These are phyloP conservation scores for Tolypocladium inflatum DNA, from an alignment of 2,329 filamentous ascomycete genomes.

Conservation along the genomic window DNA sequence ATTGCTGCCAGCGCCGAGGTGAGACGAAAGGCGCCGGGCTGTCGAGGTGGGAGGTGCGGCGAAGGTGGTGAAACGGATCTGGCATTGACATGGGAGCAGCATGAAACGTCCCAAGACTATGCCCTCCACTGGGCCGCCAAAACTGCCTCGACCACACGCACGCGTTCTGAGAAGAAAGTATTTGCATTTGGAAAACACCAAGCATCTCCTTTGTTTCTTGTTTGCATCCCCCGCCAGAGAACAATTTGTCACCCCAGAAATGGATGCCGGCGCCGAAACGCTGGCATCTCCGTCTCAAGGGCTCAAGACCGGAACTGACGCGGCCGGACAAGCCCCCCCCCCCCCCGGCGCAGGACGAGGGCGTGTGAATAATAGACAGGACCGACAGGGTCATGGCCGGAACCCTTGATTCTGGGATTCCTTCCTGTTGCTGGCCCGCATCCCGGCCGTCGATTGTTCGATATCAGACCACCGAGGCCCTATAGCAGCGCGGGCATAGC, in stretches of 20 bases:
- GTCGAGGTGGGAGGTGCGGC: not conserved
- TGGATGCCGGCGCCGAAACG: not conserved
- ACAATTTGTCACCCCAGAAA: not conserved
- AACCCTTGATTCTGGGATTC: not conserved
- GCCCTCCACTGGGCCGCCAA: not conserved
- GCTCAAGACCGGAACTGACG: not conserved
- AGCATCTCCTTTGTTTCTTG: not conserved
- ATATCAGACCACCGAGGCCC: not conserved
- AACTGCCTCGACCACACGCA: not conserved
- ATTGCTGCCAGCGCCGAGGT: not conserved
- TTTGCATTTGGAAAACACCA: not conserved
- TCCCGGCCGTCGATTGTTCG: not conserved
- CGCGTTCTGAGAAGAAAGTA: not conserved
- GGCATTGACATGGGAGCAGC: not conserved
- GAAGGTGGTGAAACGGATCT: not conserved
- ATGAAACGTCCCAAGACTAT: not conserved
- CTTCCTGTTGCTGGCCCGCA: not conserved
- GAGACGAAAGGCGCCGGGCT: not conserved
- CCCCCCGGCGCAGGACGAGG: not conserved
- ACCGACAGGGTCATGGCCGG: not conserved
- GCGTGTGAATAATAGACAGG: not conserved
- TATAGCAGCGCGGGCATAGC: not conserved
- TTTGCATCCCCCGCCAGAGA: not conserved
- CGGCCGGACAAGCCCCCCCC: not conserved
- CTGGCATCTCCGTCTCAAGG: not conserved